Base-by-base conservation (phyloP, 2,329 filamentous ascomycete species). In the Orbilia blumenaviensis region DNA sequence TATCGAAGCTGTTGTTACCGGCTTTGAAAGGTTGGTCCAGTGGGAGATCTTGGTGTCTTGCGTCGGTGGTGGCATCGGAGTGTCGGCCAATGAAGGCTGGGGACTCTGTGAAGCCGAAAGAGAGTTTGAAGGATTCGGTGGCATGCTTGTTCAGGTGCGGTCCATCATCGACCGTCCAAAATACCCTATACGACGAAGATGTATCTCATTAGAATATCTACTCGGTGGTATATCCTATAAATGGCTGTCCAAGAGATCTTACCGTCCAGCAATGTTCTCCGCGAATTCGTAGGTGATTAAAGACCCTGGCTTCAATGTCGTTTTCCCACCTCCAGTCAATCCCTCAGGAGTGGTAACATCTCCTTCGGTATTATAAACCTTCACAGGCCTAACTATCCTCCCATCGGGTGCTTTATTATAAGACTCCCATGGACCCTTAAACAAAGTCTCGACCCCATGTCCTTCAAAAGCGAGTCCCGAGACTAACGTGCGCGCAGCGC, bases 261-360 rank as follows among this genome's bases (percentile, higher is more conserved):
- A 84, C 83, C 82, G 80, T 54, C 84, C 83, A 48, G 80, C 81
- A 72, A 84, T 83, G 64, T 85, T 84, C 79, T 85, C 82, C 3
- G 76, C 80, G 71, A 85, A 85, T 63, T 83, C 83, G 50, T 83
- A 81, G 4, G 82, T 84, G 66, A 84, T 77, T 46, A 82, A 78
- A 12, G 82, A 82, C 18, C 81, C 81, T 3, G 79, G 78, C 4
- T 80, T 83, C 71, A 82, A 80, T 3, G 80, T 69, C 18, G 82
- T 78, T 14, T 79, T 79, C 4, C 68, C 56, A 9, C 72, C 75
- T 5, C 52, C 23, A 1, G 52, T 61, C 16, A 71, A 62, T 1
- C 78, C 79, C 1, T 77, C 78, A 4, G 83, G 80, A 63, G 82
- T 81, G 0, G 16, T 42, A 42, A 75, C 64, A 16, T 68, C 50